Evolutionary conservation across 306 rosid species (phyloP).

Genomic region (Trifolium repens): DNA sequence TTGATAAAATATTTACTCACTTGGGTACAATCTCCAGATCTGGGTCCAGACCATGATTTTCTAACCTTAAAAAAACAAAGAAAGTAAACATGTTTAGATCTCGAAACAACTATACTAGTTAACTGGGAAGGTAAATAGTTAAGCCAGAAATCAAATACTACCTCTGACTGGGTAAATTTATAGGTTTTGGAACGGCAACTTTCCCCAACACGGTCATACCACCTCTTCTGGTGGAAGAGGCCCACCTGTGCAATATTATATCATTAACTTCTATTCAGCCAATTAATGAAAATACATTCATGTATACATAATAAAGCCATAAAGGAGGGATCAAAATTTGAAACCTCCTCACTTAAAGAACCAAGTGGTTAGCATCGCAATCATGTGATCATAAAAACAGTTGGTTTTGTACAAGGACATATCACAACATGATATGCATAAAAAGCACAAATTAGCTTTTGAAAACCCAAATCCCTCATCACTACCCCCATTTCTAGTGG

Average conservation of each 20-base stretch:
- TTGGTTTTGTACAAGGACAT: background rate
- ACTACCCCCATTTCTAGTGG: constrained; percentile 1
- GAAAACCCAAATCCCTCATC: constrained; percentile 13
- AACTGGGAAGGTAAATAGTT: constrained; percentile 24
- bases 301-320: background rate
- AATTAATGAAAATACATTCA: constrained; percentile 18
- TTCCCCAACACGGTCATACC: constrained; percentile 94
- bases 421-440: constrained; percentile 2
- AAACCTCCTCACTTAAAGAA: background rate
- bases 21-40: constrained; percentile 96
- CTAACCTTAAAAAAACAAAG: constrained; percentile 76
- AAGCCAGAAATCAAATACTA: constrained; percentile 64
- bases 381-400: background rate
- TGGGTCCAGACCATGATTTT: constrained; percentile 91
- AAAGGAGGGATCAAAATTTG: background rate
- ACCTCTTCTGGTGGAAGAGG: constrained; percentile 85
- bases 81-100: constrained; percentile 44
- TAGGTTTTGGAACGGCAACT: constrained; percentile 93
- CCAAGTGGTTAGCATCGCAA: constrained; percentile 9
- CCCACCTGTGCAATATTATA: constrained; percentile 62
- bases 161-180: constrained; percentile 97
- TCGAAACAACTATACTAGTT: constrained; percentile 30
- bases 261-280: constrained; percentile 28
- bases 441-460: constrained; percentile 14
- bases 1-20: constrained; percentile 57